These are phyloP conservation scores for Theileria orientalis DNA, from an alignment of 169 alveolate species.

Conservation along the genomic window DNA sequence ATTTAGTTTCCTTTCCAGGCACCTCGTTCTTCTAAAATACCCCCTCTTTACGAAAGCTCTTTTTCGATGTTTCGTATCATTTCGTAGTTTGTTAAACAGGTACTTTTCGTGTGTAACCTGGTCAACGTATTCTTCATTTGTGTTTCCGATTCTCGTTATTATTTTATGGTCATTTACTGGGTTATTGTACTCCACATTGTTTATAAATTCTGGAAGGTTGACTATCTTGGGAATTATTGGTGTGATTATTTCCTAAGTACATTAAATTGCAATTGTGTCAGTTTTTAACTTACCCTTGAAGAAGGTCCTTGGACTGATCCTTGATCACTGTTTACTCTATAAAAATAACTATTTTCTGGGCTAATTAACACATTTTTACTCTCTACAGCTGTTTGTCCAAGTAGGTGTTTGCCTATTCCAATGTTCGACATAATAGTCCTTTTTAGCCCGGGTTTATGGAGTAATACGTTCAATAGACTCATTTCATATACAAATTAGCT, in stretches of 20 bases:
- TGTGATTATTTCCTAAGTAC: not conserved
- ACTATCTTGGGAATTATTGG: not conserved
- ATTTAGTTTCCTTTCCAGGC: constrained; percentile 43
- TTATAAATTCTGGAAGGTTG: constrained; percentile 1
- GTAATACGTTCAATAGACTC: no score
- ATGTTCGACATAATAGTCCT: no score
- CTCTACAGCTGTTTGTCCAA: no score
- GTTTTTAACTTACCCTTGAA: not conserved
- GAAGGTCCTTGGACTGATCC: not conserved
- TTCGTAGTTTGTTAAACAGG: constrained; percentile 49
- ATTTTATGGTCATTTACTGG: not conserved
- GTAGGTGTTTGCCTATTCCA: no score
- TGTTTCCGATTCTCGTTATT: not conserved
- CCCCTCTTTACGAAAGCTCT: constrained; percentile 61
- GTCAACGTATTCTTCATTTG: not conserved
- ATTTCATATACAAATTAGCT: no score
- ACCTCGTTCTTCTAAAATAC: constrained; percentile 39
- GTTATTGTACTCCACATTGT: not conserved
- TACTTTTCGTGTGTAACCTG: not conserved
- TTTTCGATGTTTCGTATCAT: constrained; percentile 58
- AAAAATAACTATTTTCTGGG: no score
- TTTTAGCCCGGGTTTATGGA: no score
- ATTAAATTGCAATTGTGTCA: not conserved
- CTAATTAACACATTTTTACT: no score
- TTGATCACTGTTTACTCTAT: not conserved